Percentiles rank a stretch among this genome's conserved stretches.
Conservation (phyloP, 2,329 filamentous ascomycete genomes). For the Clonostachys solani region DNA sequence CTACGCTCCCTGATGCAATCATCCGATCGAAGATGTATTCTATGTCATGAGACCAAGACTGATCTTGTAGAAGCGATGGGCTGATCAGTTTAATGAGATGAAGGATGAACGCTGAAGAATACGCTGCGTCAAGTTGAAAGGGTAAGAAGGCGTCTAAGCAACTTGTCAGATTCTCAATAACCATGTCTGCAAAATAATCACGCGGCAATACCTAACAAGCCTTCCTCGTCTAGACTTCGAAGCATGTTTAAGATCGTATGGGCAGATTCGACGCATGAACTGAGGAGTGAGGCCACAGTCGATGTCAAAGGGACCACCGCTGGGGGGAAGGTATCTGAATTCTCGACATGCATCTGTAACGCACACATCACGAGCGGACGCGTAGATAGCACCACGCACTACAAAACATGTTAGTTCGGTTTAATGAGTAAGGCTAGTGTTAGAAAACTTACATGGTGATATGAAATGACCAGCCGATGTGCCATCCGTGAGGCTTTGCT, state of each 20-base stretch:
- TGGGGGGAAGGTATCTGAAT: slow-evolving; percentile 8
- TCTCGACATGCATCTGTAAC: slow-evolving; percentile 21
- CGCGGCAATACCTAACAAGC: slow-evolving; percentile 11
- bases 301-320: not conserved
- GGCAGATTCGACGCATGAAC: slow-evolving; percentile 19
- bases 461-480: slow-evolving; percentile 15
- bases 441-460: slow-evolving; percentile 10
- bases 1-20: slow-evolving; percentile 27
- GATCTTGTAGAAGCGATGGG: slow-evolving; percentile 25
- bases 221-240: slow-evolving; percentile 17
- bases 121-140: slow-evolving; percentile 34
- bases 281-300: slow-evolving; percentile 17
- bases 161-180: not conserved
- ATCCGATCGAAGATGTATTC: slow-evolving; percentile 28
- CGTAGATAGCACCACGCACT: slow-evolving; percentile 20
- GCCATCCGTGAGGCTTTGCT: slow-evolving; percentile 18
- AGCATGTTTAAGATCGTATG: slow-evolving; percentile 17
- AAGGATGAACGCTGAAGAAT: slow-evolving; percentile 32
- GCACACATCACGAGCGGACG: slow-evolving; percentile 22
- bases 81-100: slow-evolving; percentile 23
- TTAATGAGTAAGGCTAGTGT: not conserved
- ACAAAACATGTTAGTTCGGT: not conserved
- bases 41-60: slow-evolving; percentile 27
- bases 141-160: slow-evolving; percentile 27
- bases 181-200: not conserved